Evolutionary conservation across 2,329 filamentous ascomycete species (phyloP).

Genomic region (Apiospora sp.): DNA sequence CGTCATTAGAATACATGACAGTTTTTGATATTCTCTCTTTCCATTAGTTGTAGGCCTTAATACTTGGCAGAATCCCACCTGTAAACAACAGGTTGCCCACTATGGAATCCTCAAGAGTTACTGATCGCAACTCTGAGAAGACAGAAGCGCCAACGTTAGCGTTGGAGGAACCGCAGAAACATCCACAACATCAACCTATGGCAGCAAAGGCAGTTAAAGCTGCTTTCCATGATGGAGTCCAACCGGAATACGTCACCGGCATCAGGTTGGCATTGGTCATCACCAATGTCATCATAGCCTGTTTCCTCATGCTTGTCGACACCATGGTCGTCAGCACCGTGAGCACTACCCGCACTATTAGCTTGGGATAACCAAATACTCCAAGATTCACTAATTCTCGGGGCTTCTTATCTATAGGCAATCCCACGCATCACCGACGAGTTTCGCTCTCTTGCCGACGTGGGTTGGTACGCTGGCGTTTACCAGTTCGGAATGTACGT

Average conservation of each 20-base stretch:
- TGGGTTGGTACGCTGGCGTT: conserved; percentile 28
- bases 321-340: conserved; percentile 49
- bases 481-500: conserved; percentile 26
- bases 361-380: fast-evolving
- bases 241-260: neutral
- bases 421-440: conserved; percentile 29
- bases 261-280: neutral
- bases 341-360: neutral
- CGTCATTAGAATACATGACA: too few species aligned
- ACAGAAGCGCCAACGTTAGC: too few species aligned
- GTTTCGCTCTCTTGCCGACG: conserved; percentile 29
- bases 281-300: conserved; percentile 24
- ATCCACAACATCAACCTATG: too few species aligned
- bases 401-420: conserved; percentile 10
- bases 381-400: neutral
- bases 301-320: conserved; percentile 48
- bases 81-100: too few species aligned
- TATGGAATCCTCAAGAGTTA: too few species aligned
- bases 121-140: too few species aligned
- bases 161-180: too few species aligned
- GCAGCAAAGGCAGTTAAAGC: neutral
- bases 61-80: too few species aligned
- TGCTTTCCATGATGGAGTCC: neutral
- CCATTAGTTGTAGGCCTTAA: too few species aligned
- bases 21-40: too few species aligned